Evolutionary conservation across 164 flowering plant genomes (phyloP).

Genomic region (Tinospora cordifolia): DNA sequence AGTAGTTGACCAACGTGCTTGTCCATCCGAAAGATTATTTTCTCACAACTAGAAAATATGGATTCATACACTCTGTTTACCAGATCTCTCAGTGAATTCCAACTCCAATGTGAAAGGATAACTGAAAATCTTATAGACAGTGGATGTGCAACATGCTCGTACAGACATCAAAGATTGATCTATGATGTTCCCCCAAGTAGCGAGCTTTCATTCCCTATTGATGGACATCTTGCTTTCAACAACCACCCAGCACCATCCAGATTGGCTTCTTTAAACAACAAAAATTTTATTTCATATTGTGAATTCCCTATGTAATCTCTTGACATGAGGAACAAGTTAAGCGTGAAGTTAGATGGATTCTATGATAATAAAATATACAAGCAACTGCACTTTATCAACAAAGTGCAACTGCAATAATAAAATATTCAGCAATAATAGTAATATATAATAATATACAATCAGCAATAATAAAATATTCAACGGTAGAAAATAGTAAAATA

Average conservation of each 20-base stretch:
- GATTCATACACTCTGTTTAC: constrained; percentile 14
- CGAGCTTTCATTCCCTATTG: constrained; percentile 15
- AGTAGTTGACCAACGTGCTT: constrained; percentile 9
- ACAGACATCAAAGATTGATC: constrained; percentile 9
- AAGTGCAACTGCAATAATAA: too few relatives aligned
- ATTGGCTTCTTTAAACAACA: not conserved
- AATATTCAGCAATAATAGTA: too few relatives aligned
- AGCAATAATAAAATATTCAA: too few relatives aligned
- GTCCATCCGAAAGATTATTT: constrained; percentile 14
- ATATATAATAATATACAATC: too few relatives aligned
- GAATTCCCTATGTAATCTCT: constrained; percentile 3
- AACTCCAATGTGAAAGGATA: constrained; percentile 7
- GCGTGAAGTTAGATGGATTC: constrained; percentile 19
- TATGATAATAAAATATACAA: too few relatives aligned
- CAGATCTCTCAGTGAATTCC: constrained; percentile 6
- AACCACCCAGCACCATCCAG: not conserved
- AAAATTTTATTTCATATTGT: constrained; percentile 4
- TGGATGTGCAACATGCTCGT: constrained; percentile 10
- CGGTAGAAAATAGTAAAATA: too few relatives aligned
- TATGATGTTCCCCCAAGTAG: constrained; percentile 1
- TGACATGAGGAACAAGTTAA: constrained; percentile 5
- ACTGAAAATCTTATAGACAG: constrained; percentile 8
- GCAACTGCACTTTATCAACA: too few relatives aligned
- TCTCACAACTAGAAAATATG: constrained; percentile 14
- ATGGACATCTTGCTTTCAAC: constrained; percentile 12